Percentiles rank a stretch among this genome's conserved stretches.
Evolutionary conservation across 2,329 filamentous ascomycete species (phyloP).

Genomic region (Talaromyces sp.): DNA sequence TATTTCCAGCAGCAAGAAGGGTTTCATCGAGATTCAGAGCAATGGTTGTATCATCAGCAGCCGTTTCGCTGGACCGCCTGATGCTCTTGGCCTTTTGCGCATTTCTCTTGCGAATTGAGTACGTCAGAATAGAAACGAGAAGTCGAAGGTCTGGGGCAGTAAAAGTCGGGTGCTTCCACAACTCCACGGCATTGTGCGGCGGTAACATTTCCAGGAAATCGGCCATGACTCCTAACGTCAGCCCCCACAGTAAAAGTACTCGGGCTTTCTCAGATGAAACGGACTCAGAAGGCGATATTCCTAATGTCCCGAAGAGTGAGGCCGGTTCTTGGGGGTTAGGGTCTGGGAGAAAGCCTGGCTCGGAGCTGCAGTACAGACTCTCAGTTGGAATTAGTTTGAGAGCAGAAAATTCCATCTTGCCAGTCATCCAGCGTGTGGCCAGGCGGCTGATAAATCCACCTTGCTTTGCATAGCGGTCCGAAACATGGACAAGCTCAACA

Average conservation of each 20-base stretch:
- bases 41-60: constrained; percentile 30
- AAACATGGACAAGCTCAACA: constrained; percentile 60
- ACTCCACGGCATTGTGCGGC: constrained; percentile 55
- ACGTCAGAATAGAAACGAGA: constrained; percentile 57
- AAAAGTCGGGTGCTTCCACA: constrained; percentile 67
- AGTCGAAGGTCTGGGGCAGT: constrained; percentile 58
- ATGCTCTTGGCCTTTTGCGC: constrained; percentile 28
- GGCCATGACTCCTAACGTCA: constrained; percentile 63
- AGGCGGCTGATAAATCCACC: constrained; percentile 52
- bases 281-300: constrained; percentile 23
- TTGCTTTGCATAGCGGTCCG: constrained; percentile 55
- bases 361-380: constrained; percentile 54
- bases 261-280: constrained; percentile 27
- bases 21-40: constrained; percentile 23
- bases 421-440: constrained; percentile 54
- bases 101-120: constrained; percentile 53
- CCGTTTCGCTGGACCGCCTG: constrained; percentile 26
- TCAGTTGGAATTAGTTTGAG: constrained; percentile 60
- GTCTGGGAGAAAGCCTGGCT: constrained; percentile 46
- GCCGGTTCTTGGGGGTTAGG: constrained; percentile 9
- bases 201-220: constrained; percentile 66
- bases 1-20: neutral
- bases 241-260: constrained; percentile 62
- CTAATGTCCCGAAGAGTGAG: constrained; percentile 22
- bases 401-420: constrained; percentile 65